Conservation (phyloP, 345 rosid genomes). For the Acer saccharum region DNA sequence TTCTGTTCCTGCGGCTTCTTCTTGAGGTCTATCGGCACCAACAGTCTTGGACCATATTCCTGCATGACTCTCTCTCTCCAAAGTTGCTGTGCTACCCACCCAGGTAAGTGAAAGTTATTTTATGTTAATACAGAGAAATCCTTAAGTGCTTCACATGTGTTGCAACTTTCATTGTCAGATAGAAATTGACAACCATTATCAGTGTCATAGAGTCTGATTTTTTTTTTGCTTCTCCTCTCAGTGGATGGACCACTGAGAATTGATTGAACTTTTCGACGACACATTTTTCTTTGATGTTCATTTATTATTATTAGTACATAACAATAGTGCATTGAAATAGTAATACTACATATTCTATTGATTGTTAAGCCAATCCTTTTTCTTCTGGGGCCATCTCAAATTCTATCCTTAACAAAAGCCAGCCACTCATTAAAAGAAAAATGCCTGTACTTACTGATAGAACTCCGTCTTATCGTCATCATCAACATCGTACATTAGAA, state of each 20-base stretch:
- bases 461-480: constrained; percentile 6
- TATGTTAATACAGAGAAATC: not conserved
- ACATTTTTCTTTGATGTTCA: not conserved
- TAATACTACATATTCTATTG: not conserved
- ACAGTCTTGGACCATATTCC: constrained; percentile 36
- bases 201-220: not conserved
- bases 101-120: not conserved
- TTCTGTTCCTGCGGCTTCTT: constrained; percentile 63
- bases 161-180: constrained; percentile 14
- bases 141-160: not conserved
- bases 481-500: constrained; percentile 14
- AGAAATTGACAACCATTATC: constrained; percentile 19
- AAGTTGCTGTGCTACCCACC: not conserved
- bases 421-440: constrained; percentile 36
- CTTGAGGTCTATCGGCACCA: constrained; percentile 57
- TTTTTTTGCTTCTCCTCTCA: not conserved
- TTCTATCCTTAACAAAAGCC: constrained; percentile 10
- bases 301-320: constrained; percentile 2
- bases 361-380: not conserved
- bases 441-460: constrained; percentile 17
- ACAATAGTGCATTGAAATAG: not conserved
- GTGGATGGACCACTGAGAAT: constrained; percentile 25
- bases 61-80: constrained; percentile 27
- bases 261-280: constrained; percentile 14
- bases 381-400: not conserved